Evolutionary conservation across 257 asterid species (phyloP).

Genomic region (Ilex asprella): DNA sequence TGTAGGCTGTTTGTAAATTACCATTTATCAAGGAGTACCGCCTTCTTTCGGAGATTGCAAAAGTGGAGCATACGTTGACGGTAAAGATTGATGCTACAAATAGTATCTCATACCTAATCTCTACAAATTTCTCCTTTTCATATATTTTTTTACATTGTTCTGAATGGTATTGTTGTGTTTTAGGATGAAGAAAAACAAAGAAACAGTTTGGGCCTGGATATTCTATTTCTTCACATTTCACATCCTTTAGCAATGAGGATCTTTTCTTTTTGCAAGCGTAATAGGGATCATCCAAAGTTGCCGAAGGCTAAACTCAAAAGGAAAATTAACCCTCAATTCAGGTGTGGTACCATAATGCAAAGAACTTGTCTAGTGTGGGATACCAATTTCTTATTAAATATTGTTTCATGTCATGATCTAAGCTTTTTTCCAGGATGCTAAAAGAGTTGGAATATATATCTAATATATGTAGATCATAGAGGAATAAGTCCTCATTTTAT

Average conservation of each 20-base stretch:
- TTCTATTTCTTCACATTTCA: constrained; percentile 33
- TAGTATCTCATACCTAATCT: background rate
- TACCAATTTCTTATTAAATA: background rate
- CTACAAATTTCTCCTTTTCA: background rate
- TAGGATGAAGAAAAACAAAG: constrained; percentile 55
- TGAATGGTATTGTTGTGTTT: constrained; percentile 20
- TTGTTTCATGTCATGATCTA: background rate
- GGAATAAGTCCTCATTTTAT: background rate
- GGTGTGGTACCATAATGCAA: constrained; percentile 24
- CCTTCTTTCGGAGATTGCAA: constrained; percentile 49
- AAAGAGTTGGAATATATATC: background rate
- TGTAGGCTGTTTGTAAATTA: constrained; percentile 55
- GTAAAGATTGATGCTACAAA: constrained; percentile 16
- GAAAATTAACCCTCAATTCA: constrained; percentile 37
- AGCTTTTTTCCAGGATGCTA: too few species aligned
- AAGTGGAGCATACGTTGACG: constrained; percentile 51
- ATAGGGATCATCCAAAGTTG: constrained; percentile 38
- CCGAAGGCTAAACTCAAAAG: constrained; percentile 31
- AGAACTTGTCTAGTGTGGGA: background rate
- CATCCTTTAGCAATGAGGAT: constrained; percentile 46
- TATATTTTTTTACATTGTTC: constrained; percentile 1
- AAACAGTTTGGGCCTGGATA: constrained; percentile 47
- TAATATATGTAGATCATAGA: background rate
- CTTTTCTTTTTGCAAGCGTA: constrained; percentile 28
- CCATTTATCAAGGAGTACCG: constrained; percentile 59